Evolutionary conservation across 768 basidiomycete genomes (phyloP).

Genomic region (Suillus hirtellus): DNA sequence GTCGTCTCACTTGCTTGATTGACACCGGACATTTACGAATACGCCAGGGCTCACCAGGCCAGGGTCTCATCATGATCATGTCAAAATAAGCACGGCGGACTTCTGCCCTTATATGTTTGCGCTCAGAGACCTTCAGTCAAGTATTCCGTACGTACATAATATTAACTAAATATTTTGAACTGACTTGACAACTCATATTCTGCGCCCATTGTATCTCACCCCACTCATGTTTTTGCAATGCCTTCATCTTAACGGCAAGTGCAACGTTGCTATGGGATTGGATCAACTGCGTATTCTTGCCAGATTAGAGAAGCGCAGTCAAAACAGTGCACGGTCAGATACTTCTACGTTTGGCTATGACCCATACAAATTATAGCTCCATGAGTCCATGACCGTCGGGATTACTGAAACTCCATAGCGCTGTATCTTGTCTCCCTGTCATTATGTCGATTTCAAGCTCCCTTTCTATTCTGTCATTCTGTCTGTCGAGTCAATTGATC

Average conservation of each 20-base stretch:
- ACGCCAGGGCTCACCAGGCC: neutral
- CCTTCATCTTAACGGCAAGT: constrained; percentile 15
- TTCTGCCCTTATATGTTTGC: neutral
- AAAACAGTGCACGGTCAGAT: neutral
- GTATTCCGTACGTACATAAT: neutral
- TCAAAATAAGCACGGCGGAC: neutral
- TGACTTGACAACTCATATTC: neutral
- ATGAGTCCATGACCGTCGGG: constrained; percentile 3
- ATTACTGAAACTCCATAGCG: neutral
- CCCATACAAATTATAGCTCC: neutral
- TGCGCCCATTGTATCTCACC: too few relatives aligned
- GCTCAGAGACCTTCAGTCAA: neutral
- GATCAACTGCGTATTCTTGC: neutral
- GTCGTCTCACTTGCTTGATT: constrained; percentile 1
- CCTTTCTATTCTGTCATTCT: neutral
- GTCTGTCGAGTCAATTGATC: neutral
- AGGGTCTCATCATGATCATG: neutral
- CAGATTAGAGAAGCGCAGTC: neutral
- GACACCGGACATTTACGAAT: constrained; percentile 1
- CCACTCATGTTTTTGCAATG: neutral
- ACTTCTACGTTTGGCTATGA: constrained; percentile 1
- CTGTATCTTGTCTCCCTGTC: neutral
- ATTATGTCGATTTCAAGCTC: constrained; percentile 6
- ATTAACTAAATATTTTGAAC: neutral
- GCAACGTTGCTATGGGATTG: constrained; percentile 18